A percentile compares a stretch with the other conserved stretches of the same genome.
phyloP scores from a whole-genome alignment of 202 grass and related monocot species.

The Eragrostis tef region DNA sequence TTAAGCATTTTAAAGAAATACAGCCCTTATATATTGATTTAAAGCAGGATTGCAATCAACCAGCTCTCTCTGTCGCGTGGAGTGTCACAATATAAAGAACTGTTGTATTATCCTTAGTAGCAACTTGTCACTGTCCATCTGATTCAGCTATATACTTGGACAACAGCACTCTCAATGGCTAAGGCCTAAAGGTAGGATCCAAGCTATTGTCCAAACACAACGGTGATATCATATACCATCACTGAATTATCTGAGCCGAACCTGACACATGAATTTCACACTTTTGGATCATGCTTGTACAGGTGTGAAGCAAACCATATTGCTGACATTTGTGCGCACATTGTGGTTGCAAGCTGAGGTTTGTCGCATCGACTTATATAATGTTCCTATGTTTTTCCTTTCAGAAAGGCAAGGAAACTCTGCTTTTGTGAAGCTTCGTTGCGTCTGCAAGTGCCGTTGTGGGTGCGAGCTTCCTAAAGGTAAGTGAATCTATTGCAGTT shows the following conservation, averaged over 20 bases:
- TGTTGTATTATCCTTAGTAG: slow-evolving; percentile 33
- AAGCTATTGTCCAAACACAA: slow-evolving; percentile 35
- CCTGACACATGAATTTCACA: slow-evolving; percentile 8
- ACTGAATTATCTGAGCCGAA: slow-evolving; percentile 35
- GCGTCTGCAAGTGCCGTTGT: slow-evolving; percentile 24
- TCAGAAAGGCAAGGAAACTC: not conserved
- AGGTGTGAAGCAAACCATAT: slow-evolving; percentile 47
- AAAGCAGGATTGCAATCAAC: slow-evolving; percentile 1
- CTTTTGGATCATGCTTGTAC: slow-evolving; percentile 49
- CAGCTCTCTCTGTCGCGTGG: not conserved
- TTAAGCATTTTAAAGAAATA: too few relatives aligned
- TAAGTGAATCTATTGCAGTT: slow-evolving; percentile 18
- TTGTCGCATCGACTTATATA: slow-evolving; percentile 44
- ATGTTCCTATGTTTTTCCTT: not conserved
- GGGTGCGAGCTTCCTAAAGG: not conserved
- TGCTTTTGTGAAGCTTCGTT: slow-evolving; percentile 31
- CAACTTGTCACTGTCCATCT: slow-evolving; percentile 27
- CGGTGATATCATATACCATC: slow-evolving; percentile 37
- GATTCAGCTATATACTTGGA: slow-evolving; percentile 17
- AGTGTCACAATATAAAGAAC: slow-evolving; percentile 20
- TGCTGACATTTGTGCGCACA: slow-evolving; percentile 44
- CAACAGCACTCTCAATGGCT: slow-evolving; percentile 13
- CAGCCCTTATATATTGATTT: not conserved
- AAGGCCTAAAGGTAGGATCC: slow-evolving; percentile 19
- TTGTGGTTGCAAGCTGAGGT: slow-evolving; percentile 40